Evolutionary conservation across 768 basidiomycete species (phyloP), one percentile per base, ranked within the genome.

Genomic region (Phlebiopsis gigantea): DNA sequence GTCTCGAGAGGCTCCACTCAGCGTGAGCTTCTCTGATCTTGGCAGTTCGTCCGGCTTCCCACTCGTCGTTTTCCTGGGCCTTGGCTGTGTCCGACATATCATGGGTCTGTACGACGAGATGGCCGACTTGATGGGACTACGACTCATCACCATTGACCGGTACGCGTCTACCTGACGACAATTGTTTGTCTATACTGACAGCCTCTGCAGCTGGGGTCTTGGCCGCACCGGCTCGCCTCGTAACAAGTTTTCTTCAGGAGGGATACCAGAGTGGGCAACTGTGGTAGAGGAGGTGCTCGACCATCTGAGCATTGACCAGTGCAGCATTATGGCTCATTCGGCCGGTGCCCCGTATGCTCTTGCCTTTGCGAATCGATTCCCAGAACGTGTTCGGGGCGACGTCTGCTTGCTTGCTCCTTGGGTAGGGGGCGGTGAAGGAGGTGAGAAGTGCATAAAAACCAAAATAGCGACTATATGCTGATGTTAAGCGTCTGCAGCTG

Each of bases 21-120:
- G 82, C 24, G 87, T 98, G 55, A 96, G 96, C 62, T 77, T 96
- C n/a, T 93, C 96, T 2, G 96, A 98, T 66, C 79, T 98, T 59
- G 96, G 97, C 2, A 82, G 80, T 60, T 79, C 87, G 3, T 81
- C 79, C n/a, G 96, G 96, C 1, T 82, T 84, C 64, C 96, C 96
- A 0, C 81, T 98, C 8, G 74, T 99, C 22, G 81, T 98, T 22
- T 99, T 96, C 69, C 81, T 99, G 59, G 96, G 96, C 1, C 68
- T 98, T 46, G 96, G 95, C 15, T 93, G 92, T 66, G 96, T 98
- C 3, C 82, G 96, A 41, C 94, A 98, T 70, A 80, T 98, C 57
- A 89, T 97, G 79, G 94, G 91, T 14, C 72, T 98, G 47, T 98
- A 94, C 68, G 96, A 98, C 69, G 96, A 99, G 67, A 88, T 98